These are phyloP conservation scores for Aspergillus heteromorphus DNA, from an alignment of 495 filamentous ascomycete genomes.

Conservation along the genomic window DNA sequence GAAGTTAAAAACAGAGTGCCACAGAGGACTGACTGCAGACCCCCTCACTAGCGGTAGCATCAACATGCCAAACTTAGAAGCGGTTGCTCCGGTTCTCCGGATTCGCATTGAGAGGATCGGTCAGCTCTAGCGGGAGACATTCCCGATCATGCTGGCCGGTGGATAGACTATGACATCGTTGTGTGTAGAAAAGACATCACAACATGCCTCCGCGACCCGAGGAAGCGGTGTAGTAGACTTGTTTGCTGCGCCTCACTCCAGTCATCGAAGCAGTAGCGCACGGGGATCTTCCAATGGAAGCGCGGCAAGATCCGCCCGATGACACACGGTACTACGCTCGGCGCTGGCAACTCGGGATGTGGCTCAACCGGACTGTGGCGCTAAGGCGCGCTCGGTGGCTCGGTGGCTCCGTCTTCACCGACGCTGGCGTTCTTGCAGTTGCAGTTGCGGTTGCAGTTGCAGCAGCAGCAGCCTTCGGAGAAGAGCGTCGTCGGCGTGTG, in stretches of 20 bases:
- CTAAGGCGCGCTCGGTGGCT: conserved; percentile 1
- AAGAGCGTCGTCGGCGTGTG: conserved; percentile 1
- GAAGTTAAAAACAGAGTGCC: too few species aligned
- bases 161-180: conserved; percentile 8
- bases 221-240: conserved; percentile 18
- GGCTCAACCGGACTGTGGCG: conserved; percentile 17
- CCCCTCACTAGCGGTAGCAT: too few species aligned
- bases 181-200: not conserved
- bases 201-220: not conserved
- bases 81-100: conserved; percentile 6
- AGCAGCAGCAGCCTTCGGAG: not conserved
- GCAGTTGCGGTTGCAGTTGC: not conserved
- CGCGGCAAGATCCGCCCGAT: conserved; percentile 16
- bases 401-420: conserved; percentile 14
- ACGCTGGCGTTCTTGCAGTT: conserved; percentile 1
- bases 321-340: conserved; percentile 16
- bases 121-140: conserved; percentile 6
- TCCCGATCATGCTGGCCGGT: conserved; percentile 15
- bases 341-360: conserved; percentile 11
- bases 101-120: conserved; percentile 15
- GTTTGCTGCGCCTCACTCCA: conserved; percentile 16
- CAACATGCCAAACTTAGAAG: conserved; percentile 1
- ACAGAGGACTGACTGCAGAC: too few species aligned
- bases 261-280: conserved; percentile 5
- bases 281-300: conserved; percentile 20